Percentiles rank a stretch among this genome's conserved stretches.
phyloP scores from a whole-genome alignment of 805 yeast species.

The Naumovozyma dairenensis region DNA sequence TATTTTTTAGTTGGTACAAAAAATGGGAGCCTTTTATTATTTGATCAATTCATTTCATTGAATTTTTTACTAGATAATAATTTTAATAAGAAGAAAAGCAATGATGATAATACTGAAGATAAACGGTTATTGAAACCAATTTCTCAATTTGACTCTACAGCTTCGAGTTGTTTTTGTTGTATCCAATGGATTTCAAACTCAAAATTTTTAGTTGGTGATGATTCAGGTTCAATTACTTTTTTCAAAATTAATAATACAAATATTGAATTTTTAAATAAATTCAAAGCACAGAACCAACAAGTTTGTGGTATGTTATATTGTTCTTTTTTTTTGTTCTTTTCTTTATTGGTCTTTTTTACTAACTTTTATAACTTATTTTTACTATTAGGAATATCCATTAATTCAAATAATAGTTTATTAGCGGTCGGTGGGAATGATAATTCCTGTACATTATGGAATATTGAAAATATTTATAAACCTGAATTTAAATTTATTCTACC shows the following conservation, averaged over 20 bases:
- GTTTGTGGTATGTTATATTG: slow-evolving; percentile 51
- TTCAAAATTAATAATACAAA: slow-evolving; percentile 26
- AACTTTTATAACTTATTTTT: slow-evolving; percentile 1
- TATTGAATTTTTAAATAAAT: slow-evolving; percentile 19
- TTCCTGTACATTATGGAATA: slow-evolving; percentile 68
- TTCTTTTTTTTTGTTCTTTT: background rate
- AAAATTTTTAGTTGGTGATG: slow-evolving; percentile 51
- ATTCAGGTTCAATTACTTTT: slow-evolving; percentile 45
- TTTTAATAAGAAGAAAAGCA: too few relatives aligned
- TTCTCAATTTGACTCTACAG: slow-evolving; percentile 15
- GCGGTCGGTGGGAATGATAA: slow-evolving; percentile 86
- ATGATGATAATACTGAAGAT: slow-evolving; percentile 1
- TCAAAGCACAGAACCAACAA: slow-evolving; percentile 46
- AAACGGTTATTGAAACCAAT: slow-evolving; percentile 9
- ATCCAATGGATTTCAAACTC: slow-evolving; percentile 43
- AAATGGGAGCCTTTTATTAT: slow-evolving; percentile 42
- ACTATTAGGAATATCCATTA: slow-evolving; percentile 46
- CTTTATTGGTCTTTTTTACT: slow-evolving; percentile 1
- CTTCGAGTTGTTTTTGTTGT: slow-evolving; percentile 42
- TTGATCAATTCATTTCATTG: slow-evolving; percentile 32
- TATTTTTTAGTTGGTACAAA: slow-evolving; percentile 48
- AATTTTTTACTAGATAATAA: too few relatives aligned
- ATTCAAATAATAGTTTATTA: slow-evolving; percentile 41
- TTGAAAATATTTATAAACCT: slow-evolving; percentile 35
- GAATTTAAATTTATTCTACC: slow-evolving; percentile 38